These are phyloP conservation scores for Fraxinus nigra DNA, from an alignment of 305 asterid species.

Conservation along the genomic window DNA sequence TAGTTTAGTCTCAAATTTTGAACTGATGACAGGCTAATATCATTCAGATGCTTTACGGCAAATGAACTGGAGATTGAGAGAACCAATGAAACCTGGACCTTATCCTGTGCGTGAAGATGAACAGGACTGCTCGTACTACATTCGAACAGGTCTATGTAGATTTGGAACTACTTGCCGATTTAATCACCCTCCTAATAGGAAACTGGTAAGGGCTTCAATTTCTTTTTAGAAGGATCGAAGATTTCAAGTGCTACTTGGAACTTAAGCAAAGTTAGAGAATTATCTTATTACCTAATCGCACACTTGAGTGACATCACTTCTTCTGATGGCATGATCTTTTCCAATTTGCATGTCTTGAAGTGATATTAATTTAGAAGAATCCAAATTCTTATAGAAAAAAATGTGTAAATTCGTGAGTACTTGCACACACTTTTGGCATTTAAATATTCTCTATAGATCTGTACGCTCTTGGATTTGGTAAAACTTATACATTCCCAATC, in stretches of 20 bases:
- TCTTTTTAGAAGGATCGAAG: not conserved
- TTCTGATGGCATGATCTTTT: not conserved
- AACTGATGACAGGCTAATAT: conserved; percentile 23
- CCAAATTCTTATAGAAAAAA: not conserved
- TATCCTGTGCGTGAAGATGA: conserved; percentile 95
- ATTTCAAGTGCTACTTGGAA: not conserved
- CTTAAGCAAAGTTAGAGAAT: not conserved
- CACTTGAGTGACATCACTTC: not conserved
- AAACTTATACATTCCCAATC: conserved; percentile 21
- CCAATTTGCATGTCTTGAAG: not conserved
- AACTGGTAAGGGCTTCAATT: conserved; percentile 54
- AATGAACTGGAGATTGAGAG: conserved; percentile 71
- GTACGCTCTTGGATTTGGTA: conserved; percentile 12
- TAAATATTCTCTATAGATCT: not conserved
- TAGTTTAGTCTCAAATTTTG: conserved; percentile 10
- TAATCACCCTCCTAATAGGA: conserved; percentile 90
- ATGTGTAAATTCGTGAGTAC: not conserved
- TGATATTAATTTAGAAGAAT: not conserved
- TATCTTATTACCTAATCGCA: conserved; percentile 4
- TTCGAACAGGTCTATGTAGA: conserved; percentile 94
- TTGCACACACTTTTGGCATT: not conserved
- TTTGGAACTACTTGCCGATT: conserved; percentile 92
- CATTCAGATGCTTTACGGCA: conserved; percentile 76
- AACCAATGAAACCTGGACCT: conserved; percentile 65
- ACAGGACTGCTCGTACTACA: conserved; percentile 93